Conservation (phyloP, 495 filamentous ascomycete species). For the Hyaloscypha variabilis region DNA sequence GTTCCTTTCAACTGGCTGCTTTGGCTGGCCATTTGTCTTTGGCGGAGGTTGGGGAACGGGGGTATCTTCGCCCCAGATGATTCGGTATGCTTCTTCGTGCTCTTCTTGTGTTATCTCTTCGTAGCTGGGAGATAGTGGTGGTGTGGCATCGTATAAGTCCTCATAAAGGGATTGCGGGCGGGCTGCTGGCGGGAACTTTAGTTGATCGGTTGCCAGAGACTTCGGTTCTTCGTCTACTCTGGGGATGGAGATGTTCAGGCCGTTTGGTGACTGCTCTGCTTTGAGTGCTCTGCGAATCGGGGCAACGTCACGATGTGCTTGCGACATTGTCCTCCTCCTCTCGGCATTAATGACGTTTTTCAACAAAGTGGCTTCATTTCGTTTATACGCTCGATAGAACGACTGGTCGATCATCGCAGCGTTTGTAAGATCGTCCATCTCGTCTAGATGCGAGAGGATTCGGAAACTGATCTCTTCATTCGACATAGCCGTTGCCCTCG, state of each 20-base stretch:
- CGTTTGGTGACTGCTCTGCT: background rate
- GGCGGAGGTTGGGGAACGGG: background rate
- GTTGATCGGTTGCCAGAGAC: slow-evolving; percentile 3
- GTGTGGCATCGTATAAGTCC: slow-evolving; percentile 26
- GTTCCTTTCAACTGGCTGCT: slow-evolving; percentile 8
- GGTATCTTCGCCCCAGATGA: slow-evolving; percentile 23
- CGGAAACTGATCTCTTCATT: slow-evolving; percentile 32
- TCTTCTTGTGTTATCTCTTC: slow-evolving; percentile 17
- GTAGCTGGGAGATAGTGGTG: slow-evolving; percentile 11
- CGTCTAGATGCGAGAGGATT: slow-evolving; percentile 34
- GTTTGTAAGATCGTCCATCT: slow-evolving; percentile 34
- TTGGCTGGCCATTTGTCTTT: background rate
- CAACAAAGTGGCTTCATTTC: slow-evolving; percentile 33
- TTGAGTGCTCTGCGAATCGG: background rate
- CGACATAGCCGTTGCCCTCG: slow-evolving; percentile 1
- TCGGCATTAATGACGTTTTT: slow-evolving; percentile 26
- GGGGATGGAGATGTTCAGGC: slow-evolving; percentile 1
- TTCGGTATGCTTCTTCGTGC: slow-evolving; percentile 26
- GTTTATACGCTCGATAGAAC: slow-evolving; percentile 37
- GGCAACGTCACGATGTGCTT: slow-evolving; percentile 5
- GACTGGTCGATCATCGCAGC: slow-evolving; percentile 34
- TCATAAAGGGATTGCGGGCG: background rate
- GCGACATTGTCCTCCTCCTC: slow-evolving; percentile 22
- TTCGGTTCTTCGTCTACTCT: slow-evolving; percentile 14
- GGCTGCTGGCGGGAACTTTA: background rate